Percentiles rank a stretch among this genome's conserved stretches.
Evolutionary conservation across 495 filamentous ascomycete genomes (phyloP).

Genomic region (Cryomyces minteri): DNA sequence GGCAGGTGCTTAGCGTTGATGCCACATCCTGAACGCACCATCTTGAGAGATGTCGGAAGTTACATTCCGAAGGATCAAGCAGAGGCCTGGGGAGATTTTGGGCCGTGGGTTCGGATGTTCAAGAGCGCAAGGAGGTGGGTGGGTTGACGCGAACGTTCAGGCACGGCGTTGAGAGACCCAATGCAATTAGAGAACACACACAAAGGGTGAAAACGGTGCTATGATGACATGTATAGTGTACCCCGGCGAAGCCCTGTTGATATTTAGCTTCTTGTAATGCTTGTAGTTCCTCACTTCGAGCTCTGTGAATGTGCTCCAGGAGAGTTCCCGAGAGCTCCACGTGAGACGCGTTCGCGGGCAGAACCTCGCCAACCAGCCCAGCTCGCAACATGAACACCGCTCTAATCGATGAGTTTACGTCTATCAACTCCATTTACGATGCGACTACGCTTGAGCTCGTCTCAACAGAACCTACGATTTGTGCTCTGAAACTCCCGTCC

Average conservation of each 20-base stretch:
- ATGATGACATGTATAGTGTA: too few species aligned
- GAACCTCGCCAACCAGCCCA: neutral
- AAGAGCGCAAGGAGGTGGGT: conserved; percentile 54
- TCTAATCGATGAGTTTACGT: conserved; percentile 66
- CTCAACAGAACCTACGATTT: conserved; percentile 19
- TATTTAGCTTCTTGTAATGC: too few species aligned
- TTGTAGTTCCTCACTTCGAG: too few species aligned
- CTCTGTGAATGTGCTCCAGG: too few species aligned
- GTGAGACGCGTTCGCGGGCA: too few species aligned
- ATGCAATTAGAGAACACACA: too few species aligned
- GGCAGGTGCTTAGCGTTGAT: conserved; percentile 86
- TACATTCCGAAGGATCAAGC: conserved; percentile 45
- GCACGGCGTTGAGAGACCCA: too few species aligned
- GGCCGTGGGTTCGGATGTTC: conserved; percentile 52
- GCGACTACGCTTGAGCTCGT: conserved; percentile 36
- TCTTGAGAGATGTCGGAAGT: conserved; percentile 64
- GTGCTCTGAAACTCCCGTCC: conserved; percentile 25
- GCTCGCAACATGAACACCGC: conserved; percentile 45
- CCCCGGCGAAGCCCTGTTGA: too few species aligned
- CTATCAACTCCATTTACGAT: conserved; percentile 87
- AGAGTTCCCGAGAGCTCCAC: too few species aligned
- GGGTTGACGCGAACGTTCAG: conserved; percentile 23
- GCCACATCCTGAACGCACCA: conserved; percentile 92
- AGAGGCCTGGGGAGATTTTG: conserved; percentile 67
- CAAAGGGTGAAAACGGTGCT: too few species aligned